Evolutionary conservation across 441 rosid genomes (phyloP), one percentile per base, ranked within the genome.

Genomic region (Adansonia rubrostipa): DNA sequence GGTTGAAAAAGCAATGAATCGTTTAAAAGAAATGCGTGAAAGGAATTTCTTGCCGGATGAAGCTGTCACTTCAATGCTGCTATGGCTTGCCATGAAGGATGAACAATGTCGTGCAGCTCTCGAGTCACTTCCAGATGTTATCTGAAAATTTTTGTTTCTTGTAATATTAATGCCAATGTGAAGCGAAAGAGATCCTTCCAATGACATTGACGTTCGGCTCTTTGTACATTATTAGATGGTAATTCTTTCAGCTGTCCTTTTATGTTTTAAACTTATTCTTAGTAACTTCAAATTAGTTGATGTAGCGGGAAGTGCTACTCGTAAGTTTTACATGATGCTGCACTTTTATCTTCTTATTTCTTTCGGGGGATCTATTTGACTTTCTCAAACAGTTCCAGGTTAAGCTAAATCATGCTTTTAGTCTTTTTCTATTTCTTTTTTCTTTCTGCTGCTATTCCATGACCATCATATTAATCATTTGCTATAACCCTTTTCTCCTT

Each of bases 1-100:
- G 48, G 63, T 71, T 1, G n/a, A 71, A 33, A 71, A 56, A 36
- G 63, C 75, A 33, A 54, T 71, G 63, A 36, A 54, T 33, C 75
- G 50, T 33, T 54, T 71, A n/a, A 24, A 71, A 54, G 47, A 71
- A 33, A 71, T 71, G 75, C 63, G 75, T 20, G 54, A 6, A 36
- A 54, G 63, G 28, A 71, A 36, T 17, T 33, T 71, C 47, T 33
- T 47, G 0, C 50, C 63, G 2, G 63, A 71, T 71, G 75, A 53
- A 2, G 63, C 33, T n/a, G 50, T 71, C 63, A 71, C 75, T 54
- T 54, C 62, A n/a, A 15, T 33, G 62, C 63, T 71, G 47, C 63
- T 71, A 71, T 28, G 63, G 28, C 75, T 71, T 54, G 75, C 64
- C 63, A n/a, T 71, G 28, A 17, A 54, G 51, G 63, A 72, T 36